Conservation (phyloP, 495 filamentous ascomycete species). For the Aspergillus baeticus region DNA sequence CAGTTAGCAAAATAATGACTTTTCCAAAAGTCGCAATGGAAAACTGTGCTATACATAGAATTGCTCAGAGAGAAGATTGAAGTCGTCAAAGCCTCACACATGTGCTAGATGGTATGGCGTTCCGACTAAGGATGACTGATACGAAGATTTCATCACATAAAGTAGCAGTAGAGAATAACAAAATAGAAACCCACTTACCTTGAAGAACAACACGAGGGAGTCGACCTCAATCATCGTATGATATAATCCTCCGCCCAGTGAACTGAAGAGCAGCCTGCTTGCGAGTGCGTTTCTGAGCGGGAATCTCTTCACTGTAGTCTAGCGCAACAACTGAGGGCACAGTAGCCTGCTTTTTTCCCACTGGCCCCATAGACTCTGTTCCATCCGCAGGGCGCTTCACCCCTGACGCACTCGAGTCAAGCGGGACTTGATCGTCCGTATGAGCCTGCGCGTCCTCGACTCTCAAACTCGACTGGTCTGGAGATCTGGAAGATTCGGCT, state of each 20-base stretch:
- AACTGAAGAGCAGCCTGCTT: slow-evolving; percentile 9
- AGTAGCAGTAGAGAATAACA: neutral
- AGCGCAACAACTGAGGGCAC: slow-evolving; percentile 1
- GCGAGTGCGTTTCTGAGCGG: neutral
- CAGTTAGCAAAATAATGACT: neutral
- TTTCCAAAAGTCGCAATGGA: too few species aligned
- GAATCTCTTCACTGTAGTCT: slow-evolving; percentile 16
- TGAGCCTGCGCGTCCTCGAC: neutral
- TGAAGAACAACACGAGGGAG: too few species aligned
- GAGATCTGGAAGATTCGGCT: neutral
- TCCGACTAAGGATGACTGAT: slow-evolving; percentile 50
- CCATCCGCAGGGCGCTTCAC: neutral
- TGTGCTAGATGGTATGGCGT: slow-evolving; percentile 40
- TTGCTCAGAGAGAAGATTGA: slow-evolving; percentile 41
- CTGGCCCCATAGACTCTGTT: neutral
- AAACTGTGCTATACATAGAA: neutral
- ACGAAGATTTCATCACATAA: slow-evolving; percentile 39
- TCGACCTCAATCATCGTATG: slow-evolving; percentile 43
- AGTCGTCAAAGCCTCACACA: slow-evolving; percentile 40
- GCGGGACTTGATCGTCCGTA: neutral
- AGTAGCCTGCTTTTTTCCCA: neutral
- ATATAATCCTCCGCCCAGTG: slow-evolving; percentile 35
- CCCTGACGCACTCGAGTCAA: neutral
- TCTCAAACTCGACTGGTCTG: neutral
- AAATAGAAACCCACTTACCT: neutral